phyloP scores from a whole-genome alignment of 768 basidiomycete genomes.

The Suillus cothurnatus region DNA sequence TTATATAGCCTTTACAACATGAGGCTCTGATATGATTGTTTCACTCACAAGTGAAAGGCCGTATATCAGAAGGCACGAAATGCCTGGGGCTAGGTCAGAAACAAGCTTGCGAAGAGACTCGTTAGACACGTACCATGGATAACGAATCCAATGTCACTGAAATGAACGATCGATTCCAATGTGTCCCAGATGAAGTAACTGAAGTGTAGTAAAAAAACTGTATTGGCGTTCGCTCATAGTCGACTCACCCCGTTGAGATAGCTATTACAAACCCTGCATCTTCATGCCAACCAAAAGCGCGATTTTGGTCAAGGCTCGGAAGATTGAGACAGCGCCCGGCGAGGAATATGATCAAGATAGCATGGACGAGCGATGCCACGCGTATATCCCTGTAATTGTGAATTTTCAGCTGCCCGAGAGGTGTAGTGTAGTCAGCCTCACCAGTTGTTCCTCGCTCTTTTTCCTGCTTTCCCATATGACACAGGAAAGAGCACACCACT shows the following conservation, averaged over 20 bases:
- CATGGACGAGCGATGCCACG: constrained; percentile 73
- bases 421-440: constrained; percentile 29
- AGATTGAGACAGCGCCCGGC: constrained; percentile 55
- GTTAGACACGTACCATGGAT: constrained; percentile 57
- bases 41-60: constrained; percentile 66
- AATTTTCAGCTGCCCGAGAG: not conserved
- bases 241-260: constrained; percentile 68
- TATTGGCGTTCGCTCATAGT: not conserved
- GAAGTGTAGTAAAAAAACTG: not conserved
- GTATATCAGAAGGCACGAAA: constrained; percentile 68
- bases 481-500: constrained; percentile 49
- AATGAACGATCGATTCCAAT: constrained; percentile 68
- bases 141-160: constrained; percentile 72
- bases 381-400: constrained; percentile 58
- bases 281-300: constrained; percentile 76
- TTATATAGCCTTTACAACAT: not conserved
- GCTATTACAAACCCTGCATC: constrained; percentile 59
- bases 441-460: constrained; percentile 62
- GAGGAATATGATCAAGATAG: constrained; percentile 65
- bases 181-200: constrained; percentile 89
- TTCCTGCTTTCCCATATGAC: constrained; percentile 50
- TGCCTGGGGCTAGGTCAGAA: constrained; percentile 38
- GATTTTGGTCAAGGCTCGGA: constrained; percentile 54
- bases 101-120: not conserved
- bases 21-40: no score